Percentiles rank a stretch among this genome's conserved stretches.
These are phyloP conservation scores for Leucaena leucocephala DNA, from an alignment of 306 rosid species.

Conservation along the genomic window DNA sequence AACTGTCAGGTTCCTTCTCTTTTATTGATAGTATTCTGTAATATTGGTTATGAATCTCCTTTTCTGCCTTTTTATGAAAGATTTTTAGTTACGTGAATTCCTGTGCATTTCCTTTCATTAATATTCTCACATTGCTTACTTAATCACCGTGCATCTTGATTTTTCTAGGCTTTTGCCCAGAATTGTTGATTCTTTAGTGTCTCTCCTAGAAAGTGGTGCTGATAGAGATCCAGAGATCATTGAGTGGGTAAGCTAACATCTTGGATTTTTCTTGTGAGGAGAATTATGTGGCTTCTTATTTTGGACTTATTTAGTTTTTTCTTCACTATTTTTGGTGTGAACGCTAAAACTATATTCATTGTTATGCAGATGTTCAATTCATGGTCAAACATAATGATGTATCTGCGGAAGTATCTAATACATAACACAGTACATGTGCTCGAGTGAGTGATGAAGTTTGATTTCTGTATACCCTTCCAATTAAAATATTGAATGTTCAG, in stretches of 20 bases:
- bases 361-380: slow-evolving; percentile 75
- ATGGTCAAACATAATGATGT: slow-evolving; percentile 84
- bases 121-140: slow-evolving; percentile 25
- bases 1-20: slow-evolving; percentile 11
- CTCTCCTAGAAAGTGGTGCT: slow-evolving; percentile 80
- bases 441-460: slow-evolving; percentile 62
- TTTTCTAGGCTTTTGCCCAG: slow-evolving; percentile 64
- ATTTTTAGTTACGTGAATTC: slow-evolving; percentile 15
- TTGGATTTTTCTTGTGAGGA: slow-evolving; percentile 9
- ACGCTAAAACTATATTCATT: slow-evolving; percentile 15
- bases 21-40: neutral
- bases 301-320: slow-evolving; percentile 21
- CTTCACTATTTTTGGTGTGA: neutral
- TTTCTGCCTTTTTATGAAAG: slow-evolving; percentile 21
- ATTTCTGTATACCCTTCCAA: neutral
- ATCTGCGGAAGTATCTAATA: slow-evolving; percentile 75
- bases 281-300: neutral
- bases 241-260: slow-evolving; percentile 66
- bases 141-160: slow-evolving; percentile 35
- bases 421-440: slow-evolving; percentile 58
- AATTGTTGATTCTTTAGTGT: slow-evolving; percentile 65
- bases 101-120: slow-evolving; percentile 7
- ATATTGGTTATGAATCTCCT: neutral
- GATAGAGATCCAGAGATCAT: slow-evolving; percentile 89
- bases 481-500: slow-evolving; percentile 31